Evolutionary conservation across 345 rosid genomes (phyloP).

Genomic region (Mallotus nudiflorus): DNA sequence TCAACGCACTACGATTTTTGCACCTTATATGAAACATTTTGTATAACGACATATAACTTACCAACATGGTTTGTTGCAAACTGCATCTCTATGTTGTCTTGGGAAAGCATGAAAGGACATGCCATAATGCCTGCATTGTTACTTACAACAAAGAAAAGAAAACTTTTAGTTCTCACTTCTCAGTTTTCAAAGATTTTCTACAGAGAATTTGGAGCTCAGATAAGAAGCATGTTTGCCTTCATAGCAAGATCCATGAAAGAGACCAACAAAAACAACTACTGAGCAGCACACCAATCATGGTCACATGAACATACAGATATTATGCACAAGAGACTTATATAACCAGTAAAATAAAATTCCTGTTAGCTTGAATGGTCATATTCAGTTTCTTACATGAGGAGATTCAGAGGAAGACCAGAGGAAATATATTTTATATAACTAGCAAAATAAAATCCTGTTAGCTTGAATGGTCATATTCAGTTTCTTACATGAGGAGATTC

Average conservation of each 20-base stretch:
- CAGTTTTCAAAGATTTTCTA: background rate
- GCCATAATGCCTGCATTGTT: conserved; percentile 43
- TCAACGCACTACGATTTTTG: background rate
- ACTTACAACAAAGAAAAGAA: conserved; percentile 15
- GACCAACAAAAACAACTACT: background rate
- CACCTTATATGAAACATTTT: too few species aligned
- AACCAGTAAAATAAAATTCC: background rate
- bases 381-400: conserved; percentile 38
- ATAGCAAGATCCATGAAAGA: background rate
- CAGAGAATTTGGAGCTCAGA: too few species aligned
- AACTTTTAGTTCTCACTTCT: conserved; percentile 2
- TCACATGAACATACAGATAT: background rate
- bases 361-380: background rate
- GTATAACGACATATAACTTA: background rate
- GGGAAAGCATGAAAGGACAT: conserved; percentile 34
- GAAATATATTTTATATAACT: conserved; percentile 31
- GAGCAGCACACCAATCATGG: background rate
- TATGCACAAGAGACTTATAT: background rate
- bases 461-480: background rate
- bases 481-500: conserved; percentile 45
- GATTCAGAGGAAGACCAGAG: conserved; percentile 37
- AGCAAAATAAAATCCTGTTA: background rate
- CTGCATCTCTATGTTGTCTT: conserved; percentile 33
- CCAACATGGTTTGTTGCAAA: conserved; percentile 37
- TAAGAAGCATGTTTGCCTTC: too few species aligned